Evolutionary conservation across 768 basidiomycete genomes (phyloP).

Genomic region (Tylopilus rubrobrunneus): DNA sequence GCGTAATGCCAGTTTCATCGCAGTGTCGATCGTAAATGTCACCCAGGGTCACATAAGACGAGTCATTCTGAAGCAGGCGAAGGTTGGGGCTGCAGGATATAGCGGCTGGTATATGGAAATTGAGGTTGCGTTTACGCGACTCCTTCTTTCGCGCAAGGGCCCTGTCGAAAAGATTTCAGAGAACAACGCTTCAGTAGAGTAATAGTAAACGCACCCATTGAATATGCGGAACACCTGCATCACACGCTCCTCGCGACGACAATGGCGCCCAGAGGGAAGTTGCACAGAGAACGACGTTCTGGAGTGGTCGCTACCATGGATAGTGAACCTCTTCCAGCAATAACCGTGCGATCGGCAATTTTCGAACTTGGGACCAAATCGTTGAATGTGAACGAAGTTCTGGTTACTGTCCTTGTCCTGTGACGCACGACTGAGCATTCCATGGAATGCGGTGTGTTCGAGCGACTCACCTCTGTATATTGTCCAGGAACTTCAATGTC

Average conservation of each 20-base stretch:
- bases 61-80: slow-evolving; percentile 86
- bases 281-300: slow-evolving; percentile 88
- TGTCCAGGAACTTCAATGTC: slow-evolving; percentile 99
- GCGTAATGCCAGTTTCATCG: slow-evolving; percentile 63
- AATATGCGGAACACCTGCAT: slow-evolving; percentile 93
- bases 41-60: slow-evolving; percentile 84
- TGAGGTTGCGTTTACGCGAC: slow-evolving; percentile 83
- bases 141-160: slow-evolving; percentile 87
- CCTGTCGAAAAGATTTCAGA: slow-evolving; percentile 38
- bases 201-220: slow-evolving; percentile 60
- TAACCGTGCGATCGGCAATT: slow-evolving; percentile 82
- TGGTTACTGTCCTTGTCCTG: slow-evolving; percentile 95
- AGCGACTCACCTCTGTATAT: slow-evolving; percentile 79
- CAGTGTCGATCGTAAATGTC: slow-evolving; percentile 95
- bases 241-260: slow-evolving; percentile 88
- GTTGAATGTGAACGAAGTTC: slow-evolving; percentile 85
- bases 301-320: slow-evolving; percentile 90
- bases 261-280: slow-evolving; percentile 77
- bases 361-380: slow-evolving; percentile 88
- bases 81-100: slow-evolving; percentile 80
- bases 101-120: slow-evolving; percentile 87
- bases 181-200: background rate
- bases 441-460: background rate
- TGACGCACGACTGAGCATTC: slow-evolving; percentile 7
- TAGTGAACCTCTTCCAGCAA: slow-evolving; percentile 85